Conservation (phyloP, 805 yeast species). For the Yamadazyma phyllophila region DNA sequence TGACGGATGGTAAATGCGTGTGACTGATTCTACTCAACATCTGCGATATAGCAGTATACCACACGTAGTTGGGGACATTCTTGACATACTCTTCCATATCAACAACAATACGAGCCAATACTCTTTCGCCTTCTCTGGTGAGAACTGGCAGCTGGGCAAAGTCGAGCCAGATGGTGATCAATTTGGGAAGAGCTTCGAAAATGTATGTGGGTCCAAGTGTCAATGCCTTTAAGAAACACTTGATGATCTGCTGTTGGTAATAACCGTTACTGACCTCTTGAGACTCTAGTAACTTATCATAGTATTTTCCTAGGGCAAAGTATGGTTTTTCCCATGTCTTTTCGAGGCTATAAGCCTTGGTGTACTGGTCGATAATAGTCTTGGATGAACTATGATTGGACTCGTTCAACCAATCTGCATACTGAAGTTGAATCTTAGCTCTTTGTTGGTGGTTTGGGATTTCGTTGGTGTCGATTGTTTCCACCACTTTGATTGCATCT, state of each 20-base stretch:
- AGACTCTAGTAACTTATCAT: conserved; percentile 72
- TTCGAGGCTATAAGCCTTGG: conserved; percentile 53
- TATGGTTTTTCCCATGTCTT: conserved; percentile 73
- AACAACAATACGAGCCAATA: conserved; percentile 46
- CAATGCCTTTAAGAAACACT: conserved; percentile 57
- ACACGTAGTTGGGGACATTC: conserved; percentile 50
- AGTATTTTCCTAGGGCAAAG: conserved; percentile 77
- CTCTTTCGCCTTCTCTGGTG: conserved; percentile 30
- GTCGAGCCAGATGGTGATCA: conserved; percentile 90
- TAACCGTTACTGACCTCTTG: conserved; percentile 49
- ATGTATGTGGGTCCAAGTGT: conserved; percentile 62
- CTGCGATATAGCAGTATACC: conserved; percentile 88
- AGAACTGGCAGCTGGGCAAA: conserved; percentile 42
- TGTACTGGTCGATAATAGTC: conserved; percentile 69
- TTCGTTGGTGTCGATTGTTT: conserved; percentile 27
- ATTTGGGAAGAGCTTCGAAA: conserved; percentile 83
- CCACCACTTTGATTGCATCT: conserved; percentile 71
- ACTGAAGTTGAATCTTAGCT: conserved; percentile 62
- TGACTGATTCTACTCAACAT: conserved; percentile 76
- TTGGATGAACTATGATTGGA: conserved; percentile 81
- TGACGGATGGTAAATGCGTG: conserved; percentile 52
- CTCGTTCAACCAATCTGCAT: conserved; percentile 84
- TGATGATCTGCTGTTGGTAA: conserved; percentile 54
- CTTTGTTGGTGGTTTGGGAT: conserved; percentile 10
- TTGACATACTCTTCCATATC: conserved; percentile 44